Conservation (phyloP, 164 flowering plant genomes). For the Aristolochia californica region DNA sequence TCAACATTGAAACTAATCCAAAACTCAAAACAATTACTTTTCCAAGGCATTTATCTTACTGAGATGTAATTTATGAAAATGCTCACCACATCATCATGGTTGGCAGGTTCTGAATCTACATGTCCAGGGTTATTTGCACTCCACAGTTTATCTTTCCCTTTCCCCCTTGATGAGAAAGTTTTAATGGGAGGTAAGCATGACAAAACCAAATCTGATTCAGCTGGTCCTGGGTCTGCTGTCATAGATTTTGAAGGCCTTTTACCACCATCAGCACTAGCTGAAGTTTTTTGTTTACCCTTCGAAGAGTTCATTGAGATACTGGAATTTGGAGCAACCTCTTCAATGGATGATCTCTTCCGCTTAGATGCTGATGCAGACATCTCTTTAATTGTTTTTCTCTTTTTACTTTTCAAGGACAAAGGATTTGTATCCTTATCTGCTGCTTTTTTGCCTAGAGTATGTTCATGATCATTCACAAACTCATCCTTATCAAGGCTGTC, state of each 20-base stretch:
- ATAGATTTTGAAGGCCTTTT: too few relatives aligned
- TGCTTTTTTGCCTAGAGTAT: conserved; percentile 18
- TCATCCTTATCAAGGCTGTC: conserved; percentile 27
- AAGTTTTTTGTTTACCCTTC: conserved; percentile 6
- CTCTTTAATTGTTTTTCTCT: conserved; percentile 22
- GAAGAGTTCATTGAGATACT: too few relatives aligned
- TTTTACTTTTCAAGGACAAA: conserved; percentile 29
- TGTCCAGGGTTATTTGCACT: conserved; percentile 14
- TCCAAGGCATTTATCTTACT: background rate
- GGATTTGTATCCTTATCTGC: conserved; percentile 12
- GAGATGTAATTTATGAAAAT: conserved; percentile 2
- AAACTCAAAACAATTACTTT: background rate
- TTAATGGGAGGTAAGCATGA: conserved; percentile 26
- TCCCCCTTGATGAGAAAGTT: conserved; percentile 27
- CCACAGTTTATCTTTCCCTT: conserved; percentile 21
- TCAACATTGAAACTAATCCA: background rate
- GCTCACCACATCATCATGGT: conserved; percentile 30
- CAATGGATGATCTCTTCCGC: conserved; percentile 42
- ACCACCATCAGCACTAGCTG: background rate
- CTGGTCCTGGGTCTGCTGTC: too few relatives aligned
- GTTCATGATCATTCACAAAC: conserved; percentile 21
- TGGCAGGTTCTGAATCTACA: conserved; percentile 18
- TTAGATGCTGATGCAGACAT: conserved; percentile 38
- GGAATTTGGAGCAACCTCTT: conserved; percentile 14
- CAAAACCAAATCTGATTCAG: conserved; percentile 29